phyloP scores from a whole-genome alignment of 2,329 filamentous ascomycete species.

The Diaporthe vaccinii region DNA sequence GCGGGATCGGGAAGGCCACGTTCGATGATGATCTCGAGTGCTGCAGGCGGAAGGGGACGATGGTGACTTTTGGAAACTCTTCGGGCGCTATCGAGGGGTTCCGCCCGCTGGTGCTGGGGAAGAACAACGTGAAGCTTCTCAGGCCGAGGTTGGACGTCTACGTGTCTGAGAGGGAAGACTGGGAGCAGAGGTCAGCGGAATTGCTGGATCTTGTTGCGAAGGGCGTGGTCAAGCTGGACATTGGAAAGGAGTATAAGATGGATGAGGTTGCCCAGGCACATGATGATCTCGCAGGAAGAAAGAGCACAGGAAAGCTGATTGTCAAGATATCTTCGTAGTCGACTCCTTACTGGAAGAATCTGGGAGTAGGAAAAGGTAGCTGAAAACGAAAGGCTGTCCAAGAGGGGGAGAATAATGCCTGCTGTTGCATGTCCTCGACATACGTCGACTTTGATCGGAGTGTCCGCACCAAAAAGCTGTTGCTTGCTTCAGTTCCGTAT shows the following conservation, averaged over 20 bases:
- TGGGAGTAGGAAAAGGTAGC: neutral
- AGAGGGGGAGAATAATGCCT: neutral
- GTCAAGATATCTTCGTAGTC: conserved; percentile 39
- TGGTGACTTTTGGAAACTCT: conserved; percentile 77
- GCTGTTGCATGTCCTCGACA: neutral
- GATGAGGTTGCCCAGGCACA: conserved; percentile 41
- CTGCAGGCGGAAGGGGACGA: conserved; percentile 66
- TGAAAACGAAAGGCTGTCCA: neutral
- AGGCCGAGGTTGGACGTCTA: conserved; percentile 75
- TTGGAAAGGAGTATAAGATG: conserved; percentile 41
- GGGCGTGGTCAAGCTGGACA: conserved; percentile 41
- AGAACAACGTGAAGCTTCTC: conserved; percentile 76
- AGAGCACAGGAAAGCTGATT: conserved; percentile 42
- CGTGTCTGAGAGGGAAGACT: conserved; percentile 72
- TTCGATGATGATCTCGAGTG: conserved; percentile 58
- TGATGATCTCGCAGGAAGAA: conserved; percentile 38
- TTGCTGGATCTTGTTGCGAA: conserved; percentile 41
- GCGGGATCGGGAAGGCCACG: conserved; percentile 86
- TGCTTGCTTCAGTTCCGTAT: neutral
- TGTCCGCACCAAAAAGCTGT: neutral
- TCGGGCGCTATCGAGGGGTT: conserved; percentile 72
- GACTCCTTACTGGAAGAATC: neutral
- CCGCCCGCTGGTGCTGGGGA: conserved; percentile 58
- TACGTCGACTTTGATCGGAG: neutral
- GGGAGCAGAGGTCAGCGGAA: conserved; percentile 48